Base-by-base conservation (phyloP, 2,329 filamentous ascomycete genomes). In the Penicillium sp. region DNA sequence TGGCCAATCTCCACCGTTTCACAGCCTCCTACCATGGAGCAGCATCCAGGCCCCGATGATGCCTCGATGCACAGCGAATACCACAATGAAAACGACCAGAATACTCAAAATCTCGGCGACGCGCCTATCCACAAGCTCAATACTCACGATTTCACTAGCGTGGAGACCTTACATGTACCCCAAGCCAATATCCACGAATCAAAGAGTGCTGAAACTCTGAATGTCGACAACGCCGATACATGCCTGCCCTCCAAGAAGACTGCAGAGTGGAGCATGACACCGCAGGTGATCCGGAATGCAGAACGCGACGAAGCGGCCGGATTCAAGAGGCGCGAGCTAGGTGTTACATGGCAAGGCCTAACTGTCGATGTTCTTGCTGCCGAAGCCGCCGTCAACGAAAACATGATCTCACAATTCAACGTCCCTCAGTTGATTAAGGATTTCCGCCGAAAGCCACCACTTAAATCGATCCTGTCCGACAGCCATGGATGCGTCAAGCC, bases 401-500 rank as follows among this genome's bases (percentile, higher is more conserved):
- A 57, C 46, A 49, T 57, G 50, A 44, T 57, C 44, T 57, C 55
- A 22, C 55, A 57, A 46, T 57, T 57, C 45, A 57, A 57, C 25
- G 1, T 46, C 17, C 36, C 55, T 22, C 55, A 57, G 30, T 50
- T 53, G 40, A 53, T 53, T 16, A 53, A 46, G 9, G 55, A 50
- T 14, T 51, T 38, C 28, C 50, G 55, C 14, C 50, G 51, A 9
- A 57, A 49, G n/a, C 55, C 55, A 12, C 50, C 55, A 10, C 37
- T 57, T 12, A 59, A 61, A 17, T 86, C 83, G 0, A 84, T 90
- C 36, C 69, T 90, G 36, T 80, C 87, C 50, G 77, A 82, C 61
- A 82, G 79, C 54, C 81, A 84, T 64, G 87, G 87, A 16, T 88
- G 85, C 61, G 83, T 90, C 38, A 86, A 86, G 67, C 86, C 87